Evolutionary conservation across 1,284 basidiomycete genomes (phyloP).

Genomic region (Gomphus bonarii): DNA sequence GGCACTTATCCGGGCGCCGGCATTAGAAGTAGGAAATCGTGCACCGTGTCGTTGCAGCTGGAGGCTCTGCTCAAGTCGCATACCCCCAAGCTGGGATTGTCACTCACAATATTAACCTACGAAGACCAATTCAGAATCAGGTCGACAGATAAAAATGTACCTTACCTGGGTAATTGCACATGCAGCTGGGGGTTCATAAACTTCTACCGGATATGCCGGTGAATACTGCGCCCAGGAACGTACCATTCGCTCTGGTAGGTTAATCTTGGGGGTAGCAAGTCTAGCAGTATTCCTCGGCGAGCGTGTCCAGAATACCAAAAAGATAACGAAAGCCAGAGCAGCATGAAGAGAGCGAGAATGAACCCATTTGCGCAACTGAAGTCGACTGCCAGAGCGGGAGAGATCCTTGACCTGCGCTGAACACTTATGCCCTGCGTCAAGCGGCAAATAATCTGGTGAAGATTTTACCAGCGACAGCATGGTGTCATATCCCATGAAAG

Average conservation of each 20-base stretch:
- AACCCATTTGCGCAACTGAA: neutral
- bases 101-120: conserved; percentile 53
- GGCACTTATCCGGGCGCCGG: conserved; percentile 33
- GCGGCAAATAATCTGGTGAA: neutral
- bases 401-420: neutral
- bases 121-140: conserved; percentile 1
- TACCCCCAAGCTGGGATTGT: conserved; percentile 5
- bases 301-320: neutral
- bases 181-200: conserved; percentile 37
- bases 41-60: conserved; percentile 83
- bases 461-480: neutral
- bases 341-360: neutral
- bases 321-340: neutral
- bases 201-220: conserved; percentile 40
- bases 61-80: conserved; percentile 10
- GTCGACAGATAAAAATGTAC: neutral
- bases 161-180: conserved; percentile 50
- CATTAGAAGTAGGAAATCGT: conserved; percentile 59
- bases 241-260: conserved; percentile 2
- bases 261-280: neutral
- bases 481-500: too few relatives aligned
- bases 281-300: too few relatives aligned
- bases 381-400: neutral
- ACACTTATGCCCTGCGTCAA: neutral
- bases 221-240: conserved; percentile 48